Percentiles rank a stretch among this genome's conserved stretches.
Conservation (phyloP, 2,329 filamentous ascomycete genomes). For the Aspergillus arachidicola region DNA sequence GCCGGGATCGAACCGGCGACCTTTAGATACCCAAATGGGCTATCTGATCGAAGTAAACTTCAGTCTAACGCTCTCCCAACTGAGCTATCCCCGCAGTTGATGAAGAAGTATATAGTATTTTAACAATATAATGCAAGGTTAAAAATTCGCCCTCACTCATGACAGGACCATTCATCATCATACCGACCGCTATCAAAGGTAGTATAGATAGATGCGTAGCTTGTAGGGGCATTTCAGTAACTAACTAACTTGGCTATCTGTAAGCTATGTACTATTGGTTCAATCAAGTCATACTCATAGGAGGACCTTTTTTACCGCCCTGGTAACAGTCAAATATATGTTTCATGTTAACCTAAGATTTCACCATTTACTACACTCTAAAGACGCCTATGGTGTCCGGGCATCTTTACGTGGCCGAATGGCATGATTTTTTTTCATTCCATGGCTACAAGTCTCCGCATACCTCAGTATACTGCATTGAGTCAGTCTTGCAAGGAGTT, state of each 20-base stretch:
- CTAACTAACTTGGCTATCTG: neutral
- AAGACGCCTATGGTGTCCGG: too few species aligned
- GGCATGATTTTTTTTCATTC: too few species aligned
- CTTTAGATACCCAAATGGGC: neutral
- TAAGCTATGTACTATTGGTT: neutral
- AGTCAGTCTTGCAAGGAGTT: too few species aligned
- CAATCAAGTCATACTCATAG: neutral
- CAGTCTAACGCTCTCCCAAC: conserved; percentile 3
- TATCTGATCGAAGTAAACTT: neutral
- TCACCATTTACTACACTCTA: too few species aligned
- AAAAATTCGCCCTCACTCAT: neutral
- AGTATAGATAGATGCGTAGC: neutral
- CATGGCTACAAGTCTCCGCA: too few species aligned
- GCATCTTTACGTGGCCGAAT: too few species aligned
- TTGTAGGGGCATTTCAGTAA: neutral
- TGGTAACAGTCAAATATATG: neutral
- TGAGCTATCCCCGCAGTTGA: neutral
- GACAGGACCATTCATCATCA: neutral
- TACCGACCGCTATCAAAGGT: neutral
- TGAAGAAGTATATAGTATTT: rapidly evolving
- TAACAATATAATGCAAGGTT: neutral
- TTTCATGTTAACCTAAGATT: too few species aligned
- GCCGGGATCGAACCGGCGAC: conserved; percentile 1
- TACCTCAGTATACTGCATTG: too few species aligned
- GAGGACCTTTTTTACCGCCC: neutral